Conservation (phyloP, 306 rosid species). For the Malus domestica region DNA sequence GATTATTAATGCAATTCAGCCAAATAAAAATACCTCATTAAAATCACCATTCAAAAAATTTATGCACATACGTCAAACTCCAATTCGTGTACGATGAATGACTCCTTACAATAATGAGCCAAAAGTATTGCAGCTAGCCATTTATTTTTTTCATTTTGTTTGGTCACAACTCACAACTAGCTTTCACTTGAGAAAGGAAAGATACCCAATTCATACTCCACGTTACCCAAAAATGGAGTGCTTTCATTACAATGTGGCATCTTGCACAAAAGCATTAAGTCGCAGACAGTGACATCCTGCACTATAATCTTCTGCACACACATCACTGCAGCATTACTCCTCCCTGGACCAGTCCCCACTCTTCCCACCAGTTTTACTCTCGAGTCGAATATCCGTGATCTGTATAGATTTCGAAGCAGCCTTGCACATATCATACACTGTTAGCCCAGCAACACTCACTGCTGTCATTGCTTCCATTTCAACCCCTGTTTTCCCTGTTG, state of each 20-base stretch:
- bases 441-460: slow-evolving; percentile 64
- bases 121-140: neutral
- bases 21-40: neutral
- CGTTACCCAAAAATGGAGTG: neutral
- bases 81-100: too few species aligned
- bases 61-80: neutral
- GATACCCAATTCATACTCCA: neutral
- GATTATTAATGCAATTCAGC: neutral
- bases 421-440: slow-evolving; percentile 91
- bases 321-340: slow-evolving; percentile 4
- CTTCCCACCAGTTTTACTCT: slow-evolving; percentile 79
- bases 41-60: neutral
- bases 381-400: slow-evolving; percentile 58
- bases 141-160: neutral
- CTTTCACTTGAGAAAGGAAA: neutral
- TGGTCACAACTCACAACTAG: neutral
- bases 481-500: slow-evolving; percentile 57
- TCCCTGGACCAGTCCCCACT: slow-evolving; percentile 72
- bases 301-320: neutral
- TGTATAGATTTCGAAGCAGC: slow-evolving; percentile 74
- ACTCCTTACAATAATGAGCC: too few species aligned
- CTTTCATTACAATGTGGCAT: too few species aligned
- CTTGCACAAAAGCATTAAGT: too few species aligned
- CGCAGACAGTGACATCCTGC: neutral
- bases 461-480: slow-evolving; percentile 98